Base-by-base conservation (phyloP, 176 grass and related monocot genomes). In the Paspalum vaginatum region DNA sequence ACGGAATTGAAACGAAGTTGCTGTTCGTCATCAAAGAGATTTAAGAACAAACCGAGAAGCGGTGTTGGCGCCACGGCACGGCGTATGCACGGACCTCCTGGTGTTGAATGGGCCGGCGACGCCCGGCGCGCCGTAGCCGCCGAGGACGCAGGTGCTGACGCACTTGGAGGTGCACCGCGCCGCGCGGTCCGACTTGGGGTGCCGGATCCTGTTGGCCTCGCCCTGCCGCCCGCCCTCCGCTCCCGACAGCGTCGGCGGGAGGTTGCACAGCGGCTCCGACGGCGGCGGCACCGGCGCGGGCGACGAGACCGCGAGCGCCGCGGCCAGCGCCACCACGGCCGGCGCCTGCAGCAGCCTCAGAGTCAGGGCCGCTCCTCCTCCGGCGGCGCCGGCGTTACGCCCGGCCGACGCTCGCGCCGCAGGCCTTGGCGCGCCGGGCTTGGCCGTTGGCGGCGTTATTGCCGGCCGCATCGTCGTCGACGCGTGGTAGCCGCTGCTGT, bases 141-240 rank as follows among this genome's bases (percentile, higher is more conserved):
- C 91, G 73, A 83, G 91, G 78, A 93, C 84, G 91, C 91, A 93
- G 81, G 87, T 93, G 91, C 83, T 70, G 73, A 93, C 91, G 79
- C 91, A 93, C 81, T 90, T 90, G 81, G 85, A 84, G 26, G 88
- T 89, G 81, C 91, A 90, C 32, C 52, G 64, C 77, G 71, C 61
- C 41, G 91, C 91, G 47, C 67, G 49, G 47, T 24, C 64, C 61
- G 91, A 93, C 62, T 75, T 79, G 11, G 85, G 87, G 73, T 87
- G 91, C 81, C 48, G 61, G 47, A 79, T 79, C 61, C 38, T 22
- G 77, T 85, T 77, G n/a, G 65, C 78, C 61, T 75, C 73, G 66
- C 70, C 77, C 61, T 74, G 62, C 85, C 38, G 72, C 79, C 63
- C 78, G 14, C 83, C 86, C 32, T 48, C 58, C 41, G 43, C 49